phyloP scores from a whole-genome alignment of 257 asterid species.

The Fraxinus cuspidata region DNA sequence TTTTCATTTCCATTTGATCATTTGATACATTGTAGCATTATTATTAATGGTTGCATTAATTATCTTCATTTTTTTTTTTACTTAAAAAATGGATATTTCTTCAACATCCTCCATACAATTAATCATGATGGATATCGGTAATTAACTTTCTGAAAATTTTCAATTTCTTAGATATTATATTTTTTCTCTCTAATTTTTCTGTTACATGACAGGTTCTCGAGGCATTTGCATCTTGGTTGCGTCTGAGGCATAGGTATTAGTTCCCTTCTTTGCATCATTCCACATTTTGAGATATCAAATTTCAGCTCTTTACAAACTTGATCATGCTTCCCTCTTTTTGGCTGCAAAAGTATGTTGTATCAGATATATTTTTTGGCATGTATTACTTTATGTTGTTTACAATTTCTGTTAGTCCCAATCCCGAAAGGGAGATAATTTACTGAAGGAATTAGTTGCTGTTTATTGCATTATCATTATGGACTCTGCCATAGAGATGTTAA shows the following conservation, averaged over 20 bases:
- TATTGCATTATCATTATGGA: constrained; percentile 13
- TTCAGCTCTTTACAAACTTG: constrained; percentile 19
- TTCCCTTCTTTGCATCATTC: constrained; percentile 7
- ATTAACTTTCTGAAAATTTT: constrained; percentile 19
- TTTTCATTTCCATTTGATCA: constrained; percentile 8
- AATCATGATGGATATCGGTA: constrained; percentile 10
- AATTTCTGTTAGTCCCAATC: constrained; percentile 15
- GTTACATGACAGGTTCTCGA: constrained; percentile 78
- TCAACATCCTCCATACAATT: neutral
- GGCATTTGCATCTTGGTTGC: constrained; percentile 99
- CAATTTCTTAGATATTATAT: constrained; percentile 19
- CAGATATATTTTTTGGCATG: constrained; percentile 9
- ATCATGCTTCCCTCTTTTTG: neutral
- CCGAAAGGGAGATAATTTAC: neutral
- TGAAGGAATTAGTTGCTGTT: neutral
- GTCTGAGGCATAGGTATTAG: constrained; percentile 84
- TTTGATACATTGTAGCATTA: constrained; percentile 27
- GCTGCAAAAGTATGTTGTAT: neutral
- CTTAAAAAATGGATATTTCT: neutral
- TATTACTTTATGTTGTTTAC: constrained; percentile 8
- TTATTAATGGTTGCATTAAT: neutral
- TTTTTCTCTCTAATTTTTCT: constrained; percentile 29
- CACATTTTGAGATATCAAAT: constrained; percentile 15
- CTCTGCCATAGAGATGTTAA: constrained; percentile 8
- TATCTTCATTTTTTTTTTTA: neutral